Base-by-base conservation (phyloP, 768 basidiomycete species). In the Termitomyces sp. region DNA sequence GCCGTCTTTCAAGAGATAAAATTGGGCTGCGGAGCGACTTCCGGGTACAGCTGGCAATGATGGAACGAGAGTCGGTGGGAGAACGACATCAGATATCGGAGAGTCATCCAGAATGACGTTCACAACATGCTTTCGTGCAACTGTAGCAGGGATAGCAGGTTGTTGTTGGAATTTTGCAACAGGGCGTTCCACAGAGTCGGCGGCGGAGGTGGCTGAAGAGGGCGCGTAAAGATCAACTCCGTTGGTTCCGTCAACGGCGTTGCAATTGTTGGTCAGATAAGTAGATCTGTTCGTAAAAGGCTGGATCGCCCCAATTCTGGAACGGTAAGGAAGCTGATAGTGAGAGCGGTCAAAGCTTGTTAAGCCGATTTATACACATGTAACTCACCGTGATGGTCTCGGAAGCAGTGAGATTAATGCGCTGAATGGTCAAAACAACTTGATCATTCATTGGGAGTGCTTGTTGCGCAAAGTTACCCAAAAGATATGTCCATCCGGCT, bases 381-480 rank as follows among this genome's bases (percentile, higher is more conserved):
- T 41, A 27, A 64, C 75, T 48, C 40, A 81, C 82, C 1, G 72
- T 74, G 58, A 84, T 65, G 3, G 73, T 80, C 35, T 80, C 77
- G 18, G 68, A 69, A 9, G 44, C 32, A 18, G 61, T 72, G 43
- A 65, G 70, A 50, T 75, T 73, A 40, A 72, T 63, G 13, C 75
- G 75, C 56, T 75, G 73, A 31, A 85, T 68, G 1, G 74, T 78
- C 47, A 85, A 67, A 7, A 70, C 70, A 22, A 77, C 82, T 1
- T 65, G 68, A 60, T 85, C 83, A 29, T 63, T 63, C 11, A 83
- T 66, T 16, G 84, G 83, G 22, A 81, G 79, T 13, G 75, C 70
- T 53, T 78, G 74, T 52, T 78, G 76, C 0, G 82, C 83, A 61
- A 85, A 85, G 54, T 83, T 79, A 23, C 78, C 79, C 73, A 81